Evolutionary conservation across 495 filamentous ascomycete genomes (phyloP).

Genomic region (Podospora australis): DNA sequence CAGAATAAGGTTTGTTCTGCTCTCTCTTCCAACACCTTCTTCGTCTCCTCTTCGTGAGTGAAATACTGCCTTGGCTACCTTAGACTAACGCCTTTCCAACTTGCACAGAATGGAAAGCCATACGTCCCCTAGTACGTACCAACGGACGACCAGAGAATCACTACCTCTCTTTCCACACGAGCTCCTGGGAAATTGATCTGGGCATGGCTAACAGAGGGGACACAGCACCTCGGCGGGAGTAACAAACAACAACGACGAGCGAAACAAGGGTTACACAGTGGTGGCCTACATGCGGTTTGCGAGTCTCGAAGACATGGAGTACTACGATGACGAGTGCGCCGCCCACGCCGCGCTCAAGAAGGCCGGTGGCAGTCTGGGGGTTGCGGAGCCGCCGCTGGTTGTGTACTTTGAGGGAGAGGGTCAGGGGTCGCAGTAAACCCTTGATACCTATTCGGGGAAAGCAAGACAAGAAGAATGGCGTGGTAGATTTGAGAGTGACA

Average conservation of each 20-base stretch:
- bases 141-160: too few species aligned
- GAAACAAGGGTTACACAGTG: slow-evolving; percentile 59
- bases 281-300: slow-evolving; percentile 54
- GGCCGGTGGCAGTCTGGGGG: slow-evolving; percentile 24
- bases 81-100: too few species aligned
- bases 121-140: slow-evolving; percentile 47
- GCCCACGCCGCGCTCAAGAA: slow-evolving; percentile 58
- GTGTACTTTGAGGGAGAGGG: slow-evolving; percentile 41
- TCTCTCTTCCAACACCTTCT: too few species aligned
- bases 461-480: too few species aligned
- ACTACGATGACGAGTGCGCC: slow-evolving; percentile 58
- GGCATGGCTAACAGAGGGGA: background rate
- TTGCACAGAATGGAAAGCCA: slow-evolving; percentile 53
- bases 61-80: too few species aligned
- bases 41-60: too few species aligned
- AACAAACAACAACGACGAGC: slow-evolving; percentile 45
- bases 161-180: too few species aligned
- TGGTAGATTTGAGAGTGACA: too few species aligned
- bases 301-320: slow-evolving; percentile 61
- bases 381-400: slow-evolving; percentile 41
- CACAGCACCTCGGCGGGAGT: slow-evolving; percentile 34
- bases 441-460: too few species aligned
- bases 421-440: too few species aligned
- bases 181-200: too few species aligned
- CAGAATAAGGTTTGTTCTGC: slow-evolving; percentile 22